Conservation (phyloP, 1,284 basidiomycete genomes). For the Fomes fomentarius region DNA sequence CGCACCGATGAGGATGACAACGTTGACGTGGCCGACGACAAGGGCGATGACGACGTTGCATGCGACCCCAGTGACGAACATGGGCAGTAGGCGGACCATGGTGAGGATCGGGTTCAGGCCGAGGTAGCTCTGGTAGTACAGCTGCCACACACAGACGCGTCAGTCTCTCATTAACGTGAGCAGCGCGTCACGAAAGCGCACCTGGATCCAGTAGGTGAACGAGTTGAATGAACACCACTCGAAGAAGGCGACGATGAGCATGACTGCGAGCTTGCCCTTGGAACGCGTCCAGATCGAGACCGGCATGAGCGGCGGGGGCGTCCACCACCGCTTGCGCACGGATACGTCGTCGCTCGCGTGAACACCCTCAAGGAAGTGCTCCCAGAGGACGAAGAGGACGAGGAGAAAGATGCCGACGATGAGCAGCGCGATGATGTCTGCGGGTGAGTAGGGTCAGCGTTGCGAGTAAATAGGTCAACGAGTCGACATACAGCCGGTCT, state of each 20-base stretch:
- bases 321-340: constrained; percentile 33
- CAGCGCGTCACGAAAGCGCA: too few species aligned
- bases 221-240: constrained; percentile 68
- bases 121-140: too few species aligned
- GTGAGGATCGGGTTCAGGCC: constrained; percentile 61
- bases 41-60: constrained; percentile 74
- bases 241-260: constrained; percentile 70
- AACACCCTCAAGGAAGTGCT: constrained; percentile 60
- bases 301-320: constrained; percentile 72
- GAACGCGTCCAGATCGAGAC: constrained; percentile 71
- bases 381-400: constrained; percentile 68
- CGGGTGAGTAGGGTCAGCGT: background rate
- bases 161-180: too few species aligned
- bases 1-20: constrained; percentile 60
- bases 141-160: too few species aligned
- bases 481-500: constrained; percentile 63
- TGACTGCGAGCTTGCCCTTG: constrained; percentile 65
- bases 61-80: constrained; percentile 70
- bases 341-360: constrained; percentile 31
- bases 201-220: constrained; percentile 62
- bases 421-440: constrained; percentile 66
- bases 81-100: constrained; percentile 80
- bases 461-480: background rate
- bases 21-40: constrained; percentile 57
- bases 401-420: constrained; percentile 65